A percentile compares a stretch with the other conserved stretches of the same genome.
phyloP scores from a whole-genome alignment of 2,329 filamentous ascomycete species.

The Penicillium sp. region DNA sequence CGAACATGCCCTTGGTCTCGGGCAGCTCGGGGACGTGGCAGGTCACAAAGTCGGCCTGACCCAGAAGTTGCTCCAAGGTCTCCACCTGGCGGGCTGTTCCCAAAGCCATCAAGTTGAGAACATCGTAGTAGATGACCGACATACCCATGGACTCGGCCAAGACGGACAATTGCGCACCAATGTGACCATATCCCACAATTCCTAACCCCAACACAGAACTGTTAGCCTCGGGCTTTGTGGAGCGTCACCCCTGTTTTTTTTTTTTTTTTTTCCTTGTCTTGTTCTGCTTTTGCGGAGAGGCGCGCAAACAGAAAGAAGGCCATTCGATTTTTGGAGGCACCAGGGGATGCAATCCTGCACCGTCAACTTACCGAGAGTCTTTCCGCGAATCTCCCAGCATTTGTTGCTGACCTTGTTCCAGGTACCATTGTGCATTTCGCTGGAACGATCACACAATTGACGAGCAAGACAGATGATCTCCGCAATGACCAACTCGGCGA shows the following conservation, averaged over 20 bases:
- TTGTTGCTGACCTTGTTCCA: slow-evolving; percentile 98
- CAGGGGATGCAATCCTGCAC: too few species aligned
- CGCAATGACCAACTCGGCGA: slow-evolving; percentile 89
- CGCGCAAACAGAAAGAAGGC: not conserved
- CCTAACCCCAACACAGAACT: slow-evolving; percentile 40
- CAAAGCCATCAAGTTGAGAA: slow-evolving; percentile 88
- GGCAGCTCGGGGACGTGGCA: slow-evolving; percentile 89
- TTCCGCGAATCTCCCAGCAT: slow-evolving; percentile 98
- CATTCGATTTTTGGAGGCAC: too few species aligned
- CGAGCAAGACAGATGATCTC: slow-evolving; percentile 90
- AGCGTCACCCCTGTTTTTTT: too few species aligned
- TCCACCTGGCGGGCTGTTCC: slow-evolving; percentile 81
- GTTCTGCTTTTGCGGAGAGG: not conserved
- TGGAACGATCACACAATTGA: slow-evolving; percentile 87
- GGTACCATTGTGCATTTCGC: slow-evolving; percentile 84
- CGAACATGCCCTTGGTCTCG: slow-evolving; percentile 91
- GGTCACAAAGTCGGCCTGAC: slow-evolving; percentile 82
- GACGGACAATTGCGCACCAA: slow-evolving; percentile 91
- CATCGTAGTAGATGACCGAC: slow-evolving; percentile 95
- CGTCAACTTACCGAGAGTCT: slow-evolving; percentile 67
- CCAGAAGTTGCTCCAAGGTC: slow-evolving; percentile 68
- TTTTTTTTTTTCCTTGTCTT: not conserved
- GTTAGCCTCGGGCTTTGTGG: slow-evolving; percentile 9
- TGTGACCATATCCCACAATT: slow-evolving; percentile 96
- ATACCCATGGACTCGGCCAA: slow-evolving; percentile 97